Conservation (phyloP, 225 moss, liverwort and hornwort genomes). For the Takakia lepidozioides region DNA sequence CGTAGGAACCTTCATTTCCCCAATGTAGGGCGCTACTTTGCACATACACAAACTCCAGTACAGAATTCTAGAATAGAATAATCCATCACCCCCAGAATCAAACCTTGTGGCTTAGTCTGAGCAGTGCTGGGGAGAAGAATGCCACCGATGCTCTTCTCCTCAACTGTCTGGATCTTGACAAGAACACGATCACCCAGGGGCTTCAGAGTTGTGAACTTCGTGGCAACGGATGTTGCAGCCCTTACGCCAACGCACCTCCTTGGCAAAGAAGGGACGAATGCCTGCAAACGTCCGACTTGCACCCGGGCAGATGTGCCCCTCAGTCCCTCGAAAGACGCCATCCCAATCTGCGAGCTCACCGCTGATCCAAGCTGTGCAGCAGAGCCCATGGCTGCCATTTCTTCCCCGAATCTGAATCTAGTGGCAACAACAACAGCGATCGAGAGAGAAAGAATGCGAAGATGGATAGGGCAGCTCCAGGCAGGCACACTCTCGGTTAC, state of each 20-base stretch:
- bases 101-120: conserved; percentile 82
- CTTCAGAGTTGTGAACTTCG: conserved; percentile 78
- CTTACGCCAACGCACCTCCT: conserved; percentile 28
- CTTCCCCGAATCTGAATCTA: background rate
- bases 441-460: no score
- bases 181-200: conserved; percentile 85
- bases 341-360: conserved; percentile 8
- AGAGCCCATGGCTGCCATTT: conserved; percentile 8
- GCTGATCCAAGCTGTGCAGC: conserved; percentile 5
- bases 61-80: no score
- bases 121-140: conserved; percentile 74
- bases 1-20: no score
- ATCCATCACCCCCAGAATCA: no score
- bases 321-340: conserved; percentile 36
- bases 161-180: conserved; percentile 66
- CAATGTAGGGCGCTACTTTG: no score
- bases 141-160: conserved; percentile 87
- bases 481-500: no score
- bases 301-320: conserved; percentile 2
- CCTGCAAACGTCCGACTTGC: conserved; percentile 17
- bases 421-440: no score
- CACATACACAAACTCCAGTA: no score
- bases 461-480: no score
- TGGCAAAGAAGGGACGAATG: conserved; percentile 11
- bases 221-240: conserved; percentile 69